These are phyloP conservation scores for Eucalyptus marginata DNA, from an alignment of 345 rosid genomes.

Conservation along the genomic window DNA sequence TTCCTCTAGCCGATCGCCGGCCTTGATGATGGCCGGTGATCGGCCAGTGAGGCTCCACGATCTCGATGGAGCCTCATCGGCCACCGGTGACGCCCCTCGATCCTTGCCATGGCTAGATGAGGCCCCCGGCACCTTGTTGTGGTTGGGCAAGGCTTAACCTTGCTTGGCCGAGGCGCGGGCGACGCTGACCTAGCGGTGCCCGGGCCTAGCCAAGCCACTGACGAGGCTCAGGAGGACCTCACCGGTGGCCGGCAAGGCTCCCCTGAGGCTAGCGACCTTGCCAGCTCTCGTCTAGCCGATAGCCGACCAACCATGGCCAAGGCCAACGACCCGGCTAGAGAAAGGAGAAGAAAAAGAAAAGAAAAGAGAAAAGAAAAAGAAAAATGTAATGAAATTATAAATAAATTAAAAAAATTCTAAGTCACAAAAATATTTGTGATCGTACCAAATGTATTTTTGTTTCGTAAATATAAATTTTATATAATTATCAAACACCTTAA, in stretches of 20 bases:
- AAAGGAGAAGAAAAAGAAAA: too few relatives aligned
- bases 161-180: rapidly evolving
- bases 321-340: rapidly evolving
- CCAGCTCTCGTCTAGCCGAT: rapidly evolving
- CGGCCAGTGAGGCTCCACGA: too few relatives aligned
- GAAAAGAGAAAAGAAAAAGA: too few relatives aligned
- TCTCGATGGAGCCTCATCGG: rapidly evolving
- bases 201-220: rapidly evolving
- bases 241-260: rapidly evolving
- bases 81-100: rapidly evolving
- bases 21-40: too few relatives aligned
- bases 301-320: too few relatives aligned
- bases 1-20: rapidly evolving
- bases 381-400: too few relatives aligned
- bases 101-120: rapidly evolving
- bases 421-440: too few relatives aligned
- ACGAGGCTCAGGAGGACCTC: too few relatives aligned
- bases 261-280: rapidly evolving
- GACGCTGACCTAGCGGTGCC: rapidly evolving
- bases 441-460: rapidly evolving
- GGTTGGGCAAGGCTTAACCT: too few relatives aligned
- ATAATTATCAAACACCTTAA: rapidly evolving
- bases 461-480: rapidly evolving
- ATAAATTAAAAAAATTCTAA: too few relatives aligned
- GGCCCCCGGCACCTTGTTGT: rapidly evolving